Evolutionary conservation across 257 asterid genomes (phyloP).

Genomic region (Echium plantagineum): DNA sequence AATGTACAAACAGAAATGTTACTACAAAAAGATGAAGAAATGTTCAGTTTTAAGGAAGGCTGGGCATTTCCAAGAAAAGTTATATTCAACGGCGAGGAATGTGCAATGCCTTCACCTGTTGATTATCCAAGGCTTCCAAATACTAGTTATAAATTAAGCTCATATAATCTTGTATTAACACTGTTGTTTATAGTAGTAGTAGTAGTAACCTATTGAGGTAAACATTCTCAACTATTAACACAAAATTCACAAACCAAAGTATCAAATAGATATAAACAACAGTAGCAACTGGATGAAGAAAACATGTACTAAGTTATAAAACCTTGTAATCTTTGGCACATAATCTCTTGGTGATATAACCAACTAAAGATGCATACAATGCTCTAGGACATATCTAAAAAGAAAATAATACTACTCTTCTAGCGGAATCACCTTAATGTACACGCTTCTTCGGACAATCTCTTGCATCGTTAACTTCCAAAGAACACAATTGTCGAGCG

Average conservation of each 20-base stretch:
- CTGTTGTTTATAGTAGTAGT: conserved; percentile 6
- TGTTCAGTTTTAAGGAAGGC: conserved; percentile 50
- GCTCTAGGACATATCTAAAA: conserved; percentile 1
- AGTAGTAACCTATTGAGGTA: not conserved
- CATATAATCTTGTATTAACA: not conserved
- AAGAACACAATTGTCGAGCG: conserved; percentile 11
- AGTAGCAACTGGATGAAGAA: not conserved
- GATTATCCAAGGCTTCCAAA: conserved; percentile 55
- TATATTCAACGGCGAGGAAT: conserved; percentile 56
- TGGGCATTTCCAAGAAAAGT: conserved; percentile 77
- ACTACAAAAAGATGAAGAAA: conserved; percentile 33
- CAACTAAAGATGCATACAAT: not conserved
- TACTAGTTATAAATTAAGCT: conserved; percentile 3
- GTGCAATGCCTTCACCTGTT: conserved; percentile 67
- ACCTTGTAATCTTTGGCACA: not conserved
- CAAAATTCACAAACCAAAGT: not conserved
- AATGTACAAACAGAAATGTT: conserved; percentile 70
- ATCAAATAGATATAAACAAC: not conserved
- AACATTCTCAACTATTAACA: too few relatives aligned
- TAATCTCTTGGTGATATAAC: not conserved
- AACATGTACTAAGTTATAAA: not conserved
- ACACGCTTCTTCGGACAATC: conserved; percentile 15
- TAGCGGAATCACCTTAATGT: conserved; percentile 15
- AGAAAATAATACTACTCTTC: conserved; percentile 7
- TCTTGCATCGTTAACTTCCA: conserved; percentile 11